Evolutionary conservation across 768 basidiomycete species (phyloP).

Genomic region (Lentinula aciculospora): DNA sequence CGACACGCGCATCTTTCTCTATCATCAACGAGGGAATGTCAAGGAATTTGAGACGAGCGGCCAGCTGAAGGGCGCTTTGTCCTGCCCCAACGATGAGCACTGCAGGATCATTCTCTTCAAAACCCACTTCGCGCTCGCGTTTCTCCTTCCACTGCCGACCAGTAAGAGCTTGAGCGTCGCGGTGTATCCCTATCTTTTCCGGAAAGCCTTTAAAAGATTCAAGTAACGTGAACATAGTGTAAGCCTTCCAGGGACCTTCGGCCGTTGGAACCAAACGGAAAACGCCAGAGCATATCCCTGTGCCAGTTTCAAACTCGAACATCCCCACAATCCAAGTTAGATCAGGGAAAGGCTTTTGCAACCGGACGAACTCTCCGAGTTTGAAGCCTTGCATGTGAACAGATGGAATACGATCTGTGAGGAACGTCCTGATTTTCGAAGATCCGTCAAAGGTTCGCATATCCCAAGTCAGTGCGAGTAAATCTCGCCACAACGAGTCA

Average conservation of each 20-base stretch:
- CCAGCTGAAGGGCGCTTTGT: constrained; percentile 60
- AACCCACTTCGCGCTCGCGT: background rate
- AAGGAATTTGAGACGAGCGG: constrained; percentile 58
- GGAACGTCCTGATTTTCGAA: constrained; percentile 27
- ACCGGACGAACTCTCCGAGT: constrained; percentile 11
- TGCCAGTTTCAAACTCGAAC: background rate
- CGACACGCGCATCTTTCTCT: constrained; percentile 48
- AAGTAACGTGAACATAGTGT: constrained; percentile 3
- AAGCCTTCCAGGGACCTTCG: background rate
- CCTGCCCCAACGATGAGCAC: constrained; percentile 53
- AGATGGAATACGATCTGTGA: constrained; percentile 28
- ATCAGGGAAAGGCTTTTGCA: constrained; percentile 2
- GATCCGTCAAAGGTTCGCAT: constrained; percentile 40
- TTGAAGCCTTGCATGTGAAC: constrained; percentile 17
- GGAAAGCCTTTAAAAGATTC: constrained; percentile 3
- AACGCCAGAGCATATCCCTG: background rate
- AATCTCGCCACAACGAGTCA: constrained; percentile 44
- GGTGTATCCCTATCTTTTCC: constrained; percentile 3
- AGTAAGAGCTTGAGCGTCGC: background rate
- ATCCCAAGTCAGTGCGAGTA: constrained; percentile 47
- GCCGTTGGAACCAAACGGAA: background rate
- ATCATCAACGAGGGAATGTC: constrained; percentile 51
- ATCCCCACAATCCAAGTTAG: background rate
- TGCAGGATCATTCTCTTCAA: constrained; percentile 16
- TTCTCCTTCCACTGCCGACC: constrained; percentile 1